phyloP scores from a whole-genome alignment of 1,284 basidiomycete genomes.

The Cryptococcus sp. region DNA sequence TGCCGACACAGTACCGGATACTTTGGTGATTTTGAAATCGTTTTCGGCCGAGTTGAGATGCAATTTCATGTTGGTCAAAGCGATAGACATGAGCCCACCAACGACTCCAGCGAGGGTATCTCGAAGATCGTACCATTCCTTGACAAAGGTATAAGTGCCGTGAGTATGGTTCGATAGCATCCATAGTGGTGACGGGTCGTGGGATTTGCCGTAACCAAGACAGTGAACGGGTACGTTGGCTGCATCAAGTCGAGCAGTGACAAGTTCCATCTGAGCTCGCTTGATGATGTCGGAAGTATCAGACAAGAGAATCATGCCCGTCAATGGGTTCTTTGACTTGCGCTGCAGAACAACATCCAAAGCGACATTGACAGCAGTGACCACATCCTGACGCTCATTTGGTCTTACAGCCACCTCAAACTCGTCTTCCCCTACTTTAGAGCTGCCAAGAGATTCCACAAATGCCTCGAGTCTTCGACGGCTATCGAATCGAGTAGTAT shows the following conservation, averaged over 20 bases:
- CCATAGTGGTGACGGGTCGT: slow-evolving; percentile 97
- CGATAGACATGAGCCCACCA: slow-evolving; percentile 90
- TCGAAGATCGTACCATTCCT: slow-evolving; percentile 89
- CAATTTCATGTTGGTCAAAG: slow-evolving; percentile 79
- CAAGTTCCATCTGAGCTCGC: slow-evolving; percentile 97
- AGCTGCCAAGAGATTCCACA: slow-evolving; percentile 60
- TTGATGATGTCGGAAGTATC: slow-evolving; percentile 85
- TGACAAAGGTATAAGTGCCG: slow-evolving; percentile 95
- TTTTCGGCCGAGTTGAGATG: slow-evolving; percentile 61
- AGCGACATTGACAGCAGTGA: slow-evolving; percentile 88
- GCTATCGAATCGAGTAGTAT: slow-evolving; percentile 64
- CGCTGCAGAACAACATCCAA: slow-evolving; percentile 91
- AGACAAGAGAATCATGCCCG: slow-evolving; percentile 87
- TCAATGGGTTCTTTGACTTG: slow-evolving; percentile 80
- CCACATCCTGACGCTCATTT: slow-evolving; percentile 92
- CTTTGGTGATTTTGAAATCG: slow-evolving; percentile 83
- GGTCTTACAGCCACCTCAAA: slow-evolving; percentile 71
- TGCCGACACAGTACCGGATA: slow-evolving; percentile 74
- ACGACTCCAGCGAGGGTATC: slow-evolving; percentile 85
- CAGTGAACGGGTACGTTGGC: slow-evolving; percentile 88
- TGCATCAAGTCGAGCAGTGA: slow-evolving; percentile 90
- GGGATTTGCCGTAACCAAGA: slow-evolving; percentile 91
- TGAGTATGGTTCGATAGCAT: slow-evolving; percentile 95
- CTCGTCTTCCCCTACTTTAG: slow-evolving; percentile 48
- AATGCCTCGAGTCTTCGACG: slow-evolving; percentile 67